Percentiles rank a stretch among this genome's conserved stretches.
These are phyloP conservation scores for Podaxis sp. DNA, from an alignment of 768 basidiomycete genomes.

Conservation along the genomic window DNA sequence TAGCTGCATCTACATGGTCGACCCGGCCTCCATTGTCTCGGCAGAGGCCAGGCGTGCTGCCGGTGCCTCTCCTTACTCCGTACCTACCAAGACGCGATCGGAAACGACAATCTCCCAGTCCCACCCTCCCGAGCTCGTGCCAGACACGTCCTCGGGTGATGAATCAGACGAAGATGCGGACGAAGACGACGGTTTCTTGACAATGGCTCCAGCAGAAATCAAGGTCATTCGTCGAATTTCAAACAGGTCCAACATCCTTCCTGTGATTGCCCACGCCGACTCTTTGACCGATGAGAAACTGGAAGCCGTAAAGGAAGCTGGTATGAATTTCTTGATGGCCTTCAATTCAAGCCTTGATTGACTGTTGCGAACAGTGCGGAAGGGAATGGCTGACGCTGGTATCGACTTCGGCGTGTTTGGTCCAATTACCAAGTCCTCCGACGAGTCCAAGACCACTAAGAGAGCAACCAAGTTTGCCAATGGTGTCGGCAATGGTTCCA, in stretches of 20 bases:
- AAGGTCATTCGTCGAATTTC: constrained; percentile 76
- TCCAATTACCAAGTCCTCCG: constrained; percentile 27
- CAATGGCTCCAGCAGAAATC: constrained; percentile 77
- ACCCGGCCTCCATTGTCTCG: constrained; percentile 69
- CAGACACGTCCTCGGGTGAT: constrained; percentile 51
- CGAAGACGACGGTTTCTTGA: constrained; percentile 46
- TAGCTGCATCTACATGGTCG: constrained; percentile 85
- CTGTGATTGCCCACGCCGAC: constrained; percentile 78
- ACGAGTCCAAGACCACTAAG: constrained; percentile 27
- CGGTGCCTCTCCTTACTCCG: constrained; percentile 30
- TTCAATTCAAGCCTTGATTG: background rate
- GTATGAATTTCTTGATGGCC: constrained; percentile 26
- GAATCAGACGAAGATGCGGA: constrained; percentile 43
- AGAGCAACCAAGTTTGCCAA: constrained; percentile 35
- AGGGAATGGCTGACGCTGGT: constrained; percentile 60
- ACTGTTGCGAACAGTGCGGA: constrained; percentile 42
- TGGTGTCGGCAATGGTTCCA: constrained; percentile 24
- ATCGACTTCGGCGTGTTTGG: constrained; percentile 80
- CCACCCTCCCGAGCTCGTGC: constrained; percentile 51
- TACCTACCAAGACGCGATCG: constrained; percentile 59
- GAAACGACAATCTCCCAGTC: constrained; percentile 60
- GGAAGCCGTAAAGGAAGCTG: constrained; percentile 62
- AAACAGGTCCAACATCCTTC: constrained; percentile 74
- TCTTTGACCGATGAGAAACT: constrained; percentile 81
- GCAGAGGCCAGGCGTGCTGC: constrained; percentile 44